Evolutionary conservation across 768 basidiomycete species (phyloP).

Genomic region (Lactarius vividus): DNA sequence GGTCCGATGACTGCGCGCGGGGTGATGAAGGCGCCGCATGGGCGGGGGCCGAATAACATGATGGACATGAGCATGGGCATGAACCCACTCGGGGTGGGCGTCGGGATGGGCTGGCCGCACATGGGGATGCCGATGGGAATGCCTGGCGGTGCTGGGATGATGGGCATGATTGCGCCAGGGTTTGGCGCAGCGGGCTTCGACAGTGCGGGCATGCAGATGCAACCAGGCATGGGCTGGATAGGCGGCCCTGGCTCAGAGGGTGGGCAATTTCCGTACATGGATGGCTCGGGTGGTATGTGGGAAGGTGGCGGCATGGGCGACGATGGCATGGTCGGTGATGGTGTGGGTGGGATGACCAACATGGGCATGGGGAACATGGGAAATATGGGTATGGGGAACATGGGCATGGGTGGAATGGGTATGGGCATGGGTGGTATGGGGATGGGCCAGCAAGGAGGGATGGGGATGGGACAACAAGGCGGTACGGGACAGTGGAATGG

Average conservation of each 20-base stretch:
- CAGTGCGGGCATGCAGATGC: constrained; percentile 3
- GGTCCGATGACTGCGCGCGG: constrained; percentile 7
- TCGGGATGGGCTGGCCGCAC: constrained; percentile 30
- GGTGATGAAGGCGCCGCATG: constrained; percentile 28
- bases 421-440: constrained; percentile 28
- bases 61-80: constrained; percentile 22
- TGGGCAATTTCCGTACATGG: constrained; percentile 30
- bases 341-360: constrained; percentile 27
- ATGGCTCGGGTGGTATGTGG: constrained; percentile 36
- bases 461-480: constrained; percentile 21
- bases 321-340: constrained; percentile 34
- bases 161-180: constrained; percentile 25
- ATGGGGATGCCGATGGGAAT: constrained; percentile 28
- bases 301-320: constrained; percentile 38
- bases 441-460: background rate
- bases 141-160: constrained; percentile 25
- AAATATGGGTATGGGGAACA: constrained; percentile 26
- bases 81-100: constrained; percentile 29
- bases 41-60: constrained; percentile 31
- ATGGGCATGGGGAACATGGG: constrained; percentile 31
- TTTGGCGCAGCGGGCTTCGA: constrained; percentile 4
- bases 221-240: constrained; percentile 37
- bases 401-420: constrained; percentile 23
- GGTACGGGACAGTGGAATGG: constrained; percentile 24
- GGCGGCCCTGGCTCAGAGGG: background rate